Conservation (phyloP, 805 yeast genomes). For the Saccharomycopsis amapae region DNA sequence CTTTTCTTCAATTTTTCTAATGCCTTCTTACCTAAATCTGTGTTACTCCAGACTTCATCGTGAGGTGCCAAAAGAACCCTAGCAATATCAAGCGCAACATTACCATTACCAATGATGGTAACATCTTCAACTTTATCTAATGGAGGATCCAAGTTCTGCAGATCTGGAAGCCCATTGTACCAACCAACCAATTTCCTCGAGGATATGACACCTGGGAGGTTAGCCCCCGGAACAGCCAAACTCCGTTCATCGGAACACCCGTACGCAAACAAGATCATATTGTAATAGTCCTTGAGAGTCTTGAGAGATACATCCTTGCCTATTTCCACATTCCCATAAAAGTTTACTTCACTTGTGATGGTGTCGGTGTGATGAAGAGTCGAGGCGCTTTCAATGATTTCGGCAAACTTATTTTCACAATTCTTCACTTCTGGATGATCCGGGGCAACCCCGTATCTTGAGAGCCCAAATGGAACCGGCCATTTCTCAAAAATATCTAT, state of each 20-base stretch:
- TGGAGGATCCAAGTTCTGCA: conserved; percentile 43
- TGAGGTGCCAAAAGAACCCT: conserved; percentile 52
- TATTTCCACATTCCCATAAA: conserved; percentile 64
- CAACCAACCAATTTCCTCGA: conserved; percentile 90
- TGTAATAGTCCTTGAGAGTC: conserved; percentile 48
- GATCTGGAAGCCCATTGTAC: conserved; percentile 88
- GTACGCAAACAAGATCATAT: conserved; percentile 72
- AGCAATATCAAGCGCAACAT: conserved; percentile 90
- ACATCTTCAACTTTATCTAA: conserved; percentile 56
- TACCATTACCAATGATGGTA: conserved; percentile 91
- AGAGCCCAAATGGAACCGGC: conserved; percentile 88
- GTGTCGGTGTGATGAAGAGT: conserved; percentile 22
- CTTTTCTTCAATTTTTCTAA: conserved; percentile 43
- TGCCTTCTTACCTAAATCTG: conserved; percentile 70
- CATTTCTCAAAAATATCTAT: conserved; percentile 56
- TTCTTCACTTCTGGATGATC: conserved; percentile 96
- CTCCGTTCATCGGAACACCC: conserved; percentile 64
- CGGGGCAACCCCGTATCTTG: conserved; percentile 97
- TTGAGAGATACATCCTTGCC: conserved; percentile 55
- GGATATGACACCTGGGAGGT: conserved; percentile 56
- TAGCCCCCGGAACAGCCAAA: conserved; percentile 50
- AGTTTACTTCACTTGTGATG: conserved; percentile 37
- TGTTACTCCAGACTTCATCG: conserved; percentile 45
- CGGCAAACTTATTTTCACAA: conserved; percentile 62
- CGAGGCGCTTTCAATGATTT: conserved; percentile 30